Percentiles rank a stretch among this genome's conserved stretches.
These are phyloP conservation scores for Tubosaeta brunneosetosa DNA, from an alignment of 768 basidiomycete genomes.

Conservation along the genomic window DNA sequence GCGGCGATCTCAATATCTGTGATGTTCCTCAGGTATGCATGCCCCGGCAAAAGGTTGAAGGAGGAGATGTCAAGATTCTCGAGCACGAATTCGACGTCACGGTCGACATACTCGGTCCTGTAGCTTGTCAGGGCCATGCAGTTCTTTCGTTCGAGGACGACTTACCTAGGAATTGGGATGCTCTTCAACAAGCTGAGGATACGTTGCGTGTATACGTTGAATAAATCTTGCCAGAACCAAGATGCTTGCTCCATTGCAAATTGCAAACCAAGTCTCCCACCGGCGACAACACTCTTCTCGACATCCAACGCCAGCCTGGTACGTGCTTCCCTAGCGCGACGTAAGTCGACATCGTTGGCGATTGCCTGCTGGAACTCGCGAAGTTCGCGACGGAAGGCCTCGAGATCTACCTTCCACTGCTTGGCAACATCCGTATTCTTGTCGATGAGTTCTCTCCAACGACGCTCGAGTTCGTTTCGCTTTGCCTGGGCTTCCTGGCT, in stretches of 20 bases:
- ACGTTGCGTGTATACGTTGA: slow-evolving; percentile 73
- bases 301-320: slow-evolving; percentile 45
- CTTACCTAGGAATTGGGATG: slow-evolving; percentile 66
- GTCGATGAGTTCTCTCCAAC: slow-evolving; percentile 50
- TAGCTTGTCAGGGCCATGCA: background rate
- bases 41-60: slow-evolving; percentile 62
- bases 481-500: slow-evolving; percentile 41
- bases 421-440: slow-evolving; percentile 37
- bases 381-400: slow-evolving; percentile 42
- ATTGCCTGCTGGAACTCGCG: slow-evolving; percentile 43
- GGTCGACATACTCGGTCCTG: slow-evolving; percentile 69
- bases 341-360: slow-evolving; percentile 46
- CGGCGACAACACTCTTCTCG: slow-evolving; percentile 38
- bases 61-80: slow-evolving; percentile 71
- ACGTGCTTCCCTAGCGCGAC: slow-evolving; percentile 45
- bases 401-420: slow-evolving; percentile 52
- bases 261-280: slow-evolving; percentile 41
- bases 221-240: slow-evolving; percentile 80
- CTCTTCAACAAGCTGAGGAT: slow-evolving; percentile 48
- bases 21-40: slow-evolving; percentile 68
- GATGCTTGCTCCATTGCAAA: slow-evolving; percentile 55
- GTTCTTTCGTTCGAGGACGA: background rate
- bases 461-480: slow-evolving; percentile 41
- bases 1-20: slow-evolving; percentile 56
- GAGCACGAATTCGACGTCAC: slow-evolving; percentile 66